Evolutionary conservation across 116 monocot species (phyloP), one percentile per base, ranked within the genome.

Genomic region (Cymodocea nodosa): DNA sequence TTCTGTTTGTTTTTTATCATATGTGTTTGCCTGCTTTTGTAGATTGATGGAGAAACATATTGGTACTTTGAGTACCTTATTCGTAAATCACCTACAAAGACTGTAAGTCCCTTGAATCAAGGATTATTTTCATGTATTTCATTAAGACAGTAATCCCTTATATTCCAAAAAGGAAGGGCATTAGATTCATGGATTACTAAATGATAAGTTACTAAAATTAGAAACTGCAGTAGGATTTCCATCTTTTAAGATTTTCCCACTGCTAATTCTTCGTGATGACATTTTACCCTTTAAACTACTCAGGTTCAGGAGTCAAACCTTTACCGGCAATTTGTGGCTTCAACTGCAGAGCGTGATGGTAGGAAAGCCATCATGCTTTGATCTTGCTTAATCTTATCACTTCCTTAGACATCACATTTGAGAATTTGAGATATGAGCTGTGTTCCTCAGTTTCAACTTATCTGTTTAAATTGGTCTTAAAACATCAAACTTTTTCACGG

Each of bases 51-150:
- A 68, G 82, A 80, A 72, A 86, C 75, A 51, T 98, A 98, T 62
- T 98, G 98, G 98, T 92, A 81, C 63, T 92, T 86, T 64, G 98
- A 98, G 78, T 98, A 98, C 78, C 81, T 98, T 40, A 68, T 92
- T 72, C 83, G 98, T 49, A 98, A 89, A 77, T 98, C 92, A 52
- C 92, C 98, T 23, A 89, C 89, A 78, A 78, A 78, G 68, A 53
- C 71, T 77, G 98, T 98, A 55, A 84, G 92, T 82, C 55, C 18
- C 19, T 30, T 30, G 30, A 1, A 30, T 56, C 56, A 15, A 18
- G 35, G 36, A 62, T 36, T 39, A 5, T 10, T 15, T 62, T 62
- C 37, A 19, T 62, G 17, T 60, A 44, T 44, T 44, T 44, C 11
- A 11, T 44, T 1, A 11, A 44, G 44, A 2, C 6, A 44, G 44